These are phyloP conservation scores for Nothopassalora personata DNA, from an alignment of 2,329 filamentous ascomycete genomes.

Conservation along the genomic window DNA sequence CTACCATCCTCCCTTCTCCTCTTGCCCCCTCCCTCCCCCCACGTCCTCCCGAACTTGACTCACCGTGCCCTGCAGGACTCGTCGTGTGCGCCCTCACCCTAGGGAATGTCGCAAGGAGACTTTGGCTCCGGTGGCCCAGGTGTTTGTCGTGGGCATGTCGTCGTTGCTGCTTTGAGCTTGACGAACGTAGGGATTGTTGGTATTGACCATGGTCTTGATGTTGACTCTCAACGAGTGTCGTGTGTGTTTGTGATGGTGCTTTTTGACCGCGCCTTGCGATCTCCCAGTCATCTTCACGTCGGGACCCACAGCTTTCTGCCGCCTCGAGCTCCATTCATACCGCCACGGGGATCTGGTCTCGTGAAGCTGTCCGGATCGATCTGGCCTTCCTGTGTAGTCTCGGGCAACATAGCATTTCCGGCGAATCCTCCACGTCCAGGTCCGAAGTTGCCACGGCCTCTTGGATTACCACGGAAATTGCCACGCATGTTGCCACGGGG, in stretches of 20 bases:
- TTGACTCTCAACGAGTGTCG: neutral
- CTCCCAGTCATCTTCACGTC: conserved; percentile 20
- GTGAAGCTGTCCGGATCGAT: conserved; percentile 37
- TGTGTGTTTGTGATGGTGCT: neutral
- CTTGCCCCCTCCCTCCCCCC: neutral
- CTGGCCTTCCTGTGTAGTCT: conserved; percentile 18
- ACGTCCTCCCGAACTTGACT: neutral
- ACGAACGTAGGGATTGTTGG: neutral
- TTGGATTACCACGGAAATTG: conserved; percentile 22
- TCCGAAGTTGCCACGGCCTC: conserved; percentile 13
- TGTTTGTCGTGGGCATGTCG: neutral
- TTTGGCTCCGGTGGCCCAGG: conserved; percentile 6
- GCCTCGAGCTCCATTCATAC: conserved; percentile 24
- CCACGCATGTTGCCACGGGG: conserved; percentile 22
- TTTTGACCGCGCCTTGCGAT: conserved; percentile 1
- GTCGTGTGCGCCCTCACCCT: neutral
- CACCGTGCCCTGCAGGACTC: neutral
- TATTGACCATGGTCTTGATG: neutral
- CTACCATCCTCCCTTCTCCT: neutral
- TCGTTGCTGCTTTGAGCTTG: neutral
- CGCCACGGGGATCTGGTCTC: conserved; percentile 28
- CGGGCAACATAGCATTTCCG: conserved; percentile 2
- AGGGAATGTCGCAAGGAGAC: conserved; percentile 1
- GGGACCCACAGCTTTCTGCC: conserved; percentile 34
- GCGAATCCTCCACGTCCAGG: conserved; percentile 20